Evolutionary conservation across 75 land plant species (phyloP), one percentile per base, ranked within the genome.

Genomic region (Pinus albicaulis): DNA sequence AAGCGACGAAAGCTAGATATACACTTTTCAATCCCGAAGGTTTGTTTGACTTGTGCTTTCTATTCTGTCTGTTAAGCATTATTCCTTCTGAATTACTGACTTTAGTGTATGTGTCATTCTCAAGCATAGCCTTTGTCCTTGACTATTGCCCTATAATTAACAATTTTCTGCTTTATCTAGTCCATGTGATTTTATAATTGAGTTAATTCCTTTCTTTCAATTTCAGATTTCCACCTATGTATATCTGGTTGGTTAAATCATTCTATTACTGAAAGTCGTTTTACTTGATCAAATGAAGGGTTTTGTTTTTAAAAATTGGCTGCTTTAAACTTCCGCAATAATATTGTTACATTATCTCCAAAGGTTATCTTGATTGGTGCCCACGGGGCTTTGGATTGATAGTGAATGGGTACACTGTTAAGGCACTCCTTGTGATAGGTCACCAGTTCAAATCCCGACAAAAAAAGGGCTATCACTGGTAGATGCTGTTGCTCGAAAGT

Each of bases 21-120:
- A 68, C 98, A 93, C 81, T 95, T 87, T 61, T 95, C 93, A 34
- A 84, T 89, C 63, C 96, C 98, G 20, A 95, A 95, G 96, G 98
- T 93, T 79, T 36, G 22, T 16, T 26, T 13, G 72, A 3, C 23
- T 53, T 72, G 68, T 22, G 41, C 26, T 34, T 10, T 36, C 25
- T 70, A 5, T 28, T 56, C 11, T 31, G 59, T 70, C 25, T 56
- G 4, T 44, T 56, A 17, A 62, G 71, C 23, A 65, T 52, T 10
- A 44, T 24, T 1, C 20, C 14, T 17, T 25, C 20, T 20, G 53
- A 16, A 24, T 26, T 16, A 17, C 31, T 68, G 12, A 69, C 38
- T 79, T 26, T 22, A 25, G 11, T 57, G 19, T 24, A 8, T 31
- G 17, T 72, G 22, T 41, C 6, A 22, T 72, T 71, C 22, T 72